These are phyloP conservation scores for Trichomonascaceae sp. DNA, from an alignment of 1,139 yeast genomes.

Conservation along the genomic window DNA sequence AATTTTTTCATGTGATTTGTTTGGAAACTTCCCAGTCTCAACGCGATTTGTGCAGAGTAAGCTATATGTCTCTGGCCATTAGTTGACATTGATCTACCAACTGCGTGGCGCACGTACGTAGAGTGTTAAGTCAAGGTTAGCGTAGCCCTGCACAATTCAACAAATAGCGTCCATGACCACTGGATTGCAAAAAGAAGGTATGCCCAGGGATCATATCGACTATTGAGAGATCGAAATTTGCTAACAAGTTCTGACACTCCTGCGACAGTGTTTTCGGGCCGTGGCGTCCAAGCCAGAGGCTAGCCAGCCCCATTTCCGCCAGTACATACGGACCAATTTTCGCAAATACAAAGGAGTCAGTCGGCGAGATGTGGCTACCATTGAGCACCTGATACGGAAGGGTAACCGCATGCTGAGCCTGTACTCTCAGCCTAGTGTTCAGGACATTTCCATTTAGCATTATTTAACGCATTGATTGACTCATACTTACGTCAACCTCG, in stretches of 20 bases:
- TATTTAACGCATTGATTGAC: no score
- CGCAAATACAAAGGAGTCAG: slow-evolving; percentile 43
- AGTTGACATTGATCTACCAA: no score
- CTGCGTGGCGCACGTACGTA: no score
- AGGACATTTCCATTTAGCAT: slow-evolving; percentile 12
- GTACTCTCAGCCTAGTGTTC: slow-evolving; percentile 36
- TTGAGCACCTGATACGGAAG: slow-evolving; percentile 70
- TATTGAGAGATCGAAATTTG: background rate
- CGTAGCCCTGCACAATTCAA: no score
- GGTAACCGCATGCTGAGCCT: slow-evolving; percentile 65
- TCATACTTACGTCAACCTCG: no score
- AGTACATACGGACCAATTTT: slow-evolving; percentile 46
- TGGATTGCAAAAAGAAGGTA: slow-evolving; percentile 23
- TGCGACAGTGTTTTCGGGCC: slow-evolving; percentile 26
- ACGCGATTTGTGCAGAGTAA: no score
- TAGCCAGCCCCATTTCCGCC: slow-evolving; percentile 17
- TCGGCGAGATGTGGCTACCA: slow-evolving; percentile 71
- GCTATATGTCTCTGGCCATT: no score
- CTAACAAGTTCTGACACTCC: slow-evolving; percentile 22
- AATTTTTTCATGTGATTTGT: no score
- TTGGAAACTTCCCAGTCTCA: no score
- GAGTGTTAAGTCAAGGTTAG: no score
- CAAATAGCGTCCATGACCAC: no score
- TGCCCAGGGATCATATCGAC: slow-evolving; percentile 4
- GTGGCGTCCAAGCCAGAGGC: slow-evolving; percentile 23